Base-by-base conservation (phyloP, 108 stramenopile genomes). In the Nannochloropsis salina region DNA sequence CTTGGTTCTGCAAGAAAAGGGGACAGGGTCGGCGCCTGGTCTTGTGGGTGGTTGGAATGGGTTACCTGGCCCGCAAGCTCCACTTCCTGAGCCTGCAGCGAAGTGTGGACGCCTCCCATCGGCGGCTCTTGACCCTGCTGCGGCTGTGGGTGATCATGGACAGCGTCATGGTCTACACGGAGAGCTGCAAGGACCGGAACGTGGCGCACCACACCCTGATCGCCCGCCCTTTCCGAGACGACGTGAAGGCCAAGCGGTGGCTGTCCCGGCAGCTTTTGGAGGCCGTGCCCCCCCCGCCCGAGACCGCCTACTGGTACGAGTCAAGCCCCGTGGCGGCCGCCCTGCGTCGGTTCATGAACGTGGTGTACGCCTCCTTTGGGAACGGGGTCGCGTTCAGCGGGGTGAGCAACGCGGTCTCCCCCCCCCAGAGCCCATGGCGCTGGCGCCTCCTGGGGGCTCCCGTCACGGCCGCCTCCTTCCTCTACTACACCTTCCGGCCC, bases 101-200 rank as follows among this genome's bases (percentile, higher is more conserved):
- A 6, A 74, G 61, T n/a, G 61, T 74, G 61, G 61, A 74, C 61
- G n/a, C 61, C 61, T 74, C 61, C 61, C 61, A 74, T 2, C 61
- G 61, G 20, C 61, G 61, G 20, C 61, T 74, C 61, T n/a, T 74
- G 61, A 74, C 61, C 4, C 61, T 74, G 4, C 61, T 74, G 20
- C 61, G 61, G 61, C 61, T 74, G 61, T 74, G 61, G 61, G 61
- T 74, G n/a, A 74, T 74, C 8, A 74, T 6, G 61, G 61, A 74
- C 61, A n/a, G 61, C 61, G 61, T 74, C 4, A 74, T 74, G 61
- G 61, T 74, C 4, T 74, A 74, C n/a, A 74, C 61, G 3, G 61
- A 74, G 6, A 74, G n/a, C n/a, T 74, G 61, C 61, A 74, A 74
- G n/a, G 61, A 74, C 61, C 61, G 61, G 20, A 74, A 74, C 61